A percentile compares a stretch with the other conserved stretches of the same genome.
Evolutionary conservation across 768 basidiomycete species (phyloP).

Genomic region (Chalciporus sphaerocephalus): DNA sequence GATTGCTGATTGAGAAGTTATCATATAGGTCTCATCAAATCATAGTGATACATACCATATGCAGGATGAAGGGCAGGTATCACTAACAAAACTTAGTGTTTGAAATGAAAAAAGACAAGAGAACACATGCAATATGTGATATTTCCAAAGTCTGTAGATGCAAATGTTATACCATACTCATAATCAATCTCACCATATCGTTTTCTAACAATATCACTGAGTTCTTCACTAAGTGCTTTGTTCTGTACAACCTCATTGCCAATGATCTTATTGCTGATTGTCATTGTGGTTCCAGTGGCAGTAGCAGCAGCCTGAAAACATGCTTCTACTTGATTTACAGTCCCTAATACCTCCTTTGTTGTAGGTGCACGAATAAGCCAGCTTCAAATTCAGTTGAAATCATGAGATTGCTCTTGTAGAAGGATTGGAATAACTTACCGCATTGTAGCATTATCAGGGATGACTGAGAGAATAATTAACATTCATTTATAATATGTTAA

Average conservation of each 20-base stretch:
- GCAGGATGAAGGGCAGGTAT: conserved; percentile 72
- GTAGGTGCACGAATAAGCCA: conserved; percentile 75
- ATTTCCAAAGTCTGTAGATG: conserved; percentile 78
- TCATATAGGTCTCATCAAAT: background rate
- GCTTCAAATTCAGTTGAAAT: conserved; percentile 29
- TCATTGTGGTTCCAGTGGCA: conserved; percentile 59
- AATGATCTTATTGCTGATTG: conserved; percentile 35
- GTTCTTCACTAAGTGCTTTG: conserved; percentile 60
- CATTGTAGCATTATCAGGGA: conserved; percentile 77
- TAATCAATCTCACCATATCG: conserved; percentile 62
- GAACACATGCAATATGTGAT: conserved; percentile 60
- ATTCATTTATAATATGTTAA: background rate
- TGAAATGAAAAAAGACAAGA: background rate
- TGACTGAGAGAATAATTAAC: conserved; percentile 44
- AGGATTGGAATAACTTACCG: conserved; percentile 37
- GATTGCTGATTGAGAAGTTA: conserved; percentile 47
- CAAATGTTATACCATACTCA: conserved; percentile 61
- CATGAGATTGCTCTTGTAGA: background rate
- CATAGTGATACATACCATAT: conserved; percentile 36
- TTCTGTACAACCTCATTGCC: conserved; percentile 66
- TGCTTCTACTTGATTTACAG: conserved; percentile 55
- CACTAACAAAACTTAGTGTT: conserved; percentile 28
- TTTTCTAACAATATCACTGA: conserved; percentile 55
- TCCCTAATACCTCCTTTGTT: conserved; percentile 53
- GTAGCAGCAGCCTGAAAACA: conserved; percentile 72